Base-by-base conservation (phyloP, 2,329 filamentous ascomycete species). In the Diatrype stigma region DNA sequence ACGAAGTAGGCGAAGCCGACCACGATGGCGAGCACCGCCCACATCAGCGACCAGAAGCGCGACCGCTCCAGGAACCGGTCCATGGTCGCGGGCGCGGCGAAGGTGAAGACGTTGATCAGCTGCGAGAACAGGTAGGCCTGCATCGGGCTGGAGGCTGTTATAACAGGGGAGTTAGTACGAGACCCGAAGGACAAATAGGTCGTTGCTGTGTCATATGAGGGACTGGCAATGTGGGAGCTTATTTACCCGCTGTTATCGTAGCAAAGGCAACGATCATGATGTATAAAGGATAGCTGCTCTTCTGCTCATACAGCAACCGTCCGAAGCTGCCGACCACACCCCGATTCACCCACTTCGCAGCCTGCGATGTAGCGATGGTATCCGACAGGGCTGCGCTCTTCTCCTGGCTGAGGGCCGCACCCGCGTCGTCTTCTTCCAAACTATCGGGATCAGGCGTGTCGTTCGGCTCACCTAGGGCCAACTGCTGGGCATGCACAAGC, bases 41-140 rank as follows among this genome's bases (percentile, higher is more conserved):
- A 88, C 80, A 87, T 87, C 52, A 84, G 72, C 0, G 82, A 77
- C 81, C 81, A 87, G 63, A 86, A 86, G 47, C 79, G 73, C 30
- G 75, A 76, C 16, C 8, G 14, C 22, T 23, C 10, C n/a, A 8
- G 6, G 22, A 44, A 44, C 38, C 74, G 68, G 1, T 69, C 65
- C 40, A 65, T 59, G 45, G 73, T 67, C 49, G 67, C 67, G 3
- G 60, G 50, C 8, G 51, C 49, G 5, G 56, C 45, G 10, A 66
- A 63, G n/a, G 72, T 65, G 59, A 83, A 84, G 11, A 79, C 69
- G 7, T 71, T 63, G 35, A 84, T 72, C 42, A 82, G 68, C 51
- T 78, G 71, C 3, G 75, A 79, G 51, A 84, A 81, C 2, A 84
- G 70, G 59, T 72, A 80, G 0, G 81, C 78, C 55, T 81, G 78